Evolutionary conservation across 495 filamentous ascomycete genomes (phyloP), one percentile per base, ranked within the genome.

Genomic region (Aspergillus taichungensis): DNA sequence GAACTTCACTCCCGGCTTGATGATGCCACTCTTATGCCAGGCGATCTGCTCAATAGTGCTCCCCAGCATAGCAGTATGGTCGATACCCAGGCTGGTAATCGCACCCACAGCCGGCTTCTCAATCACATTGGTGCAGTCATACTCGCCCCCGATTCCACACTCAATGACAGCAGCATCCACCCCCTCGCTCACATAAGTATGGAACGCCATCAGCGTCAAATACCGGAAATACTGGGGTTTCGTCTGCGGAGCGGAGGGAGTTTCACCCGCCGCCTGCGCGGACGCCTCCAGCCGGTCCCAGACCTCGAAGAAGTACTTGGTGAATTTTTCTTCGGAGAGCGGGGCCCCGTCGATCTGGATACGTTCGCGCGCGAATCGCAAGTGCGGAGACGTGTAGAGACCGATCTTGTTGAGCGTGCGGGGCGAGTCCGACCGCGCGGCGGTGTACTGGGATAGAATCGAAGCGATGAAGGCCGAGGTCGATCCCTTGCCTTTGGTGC

Each of bases 21-120:
- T 83, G 41, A 97, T 91, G 9, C 92, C 92, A 9, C 78, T 86
- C 62, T 98, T 97, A 57, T 98, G 91, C 92, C 94, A 97, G 4
- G 94, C 91, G 48, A 98, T 98, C 51, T 90, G 75, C 39, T 89
- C 85, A 34, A 95, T 80, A 0, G 92, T 94, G 30, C 76, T 62
- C 10, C 92, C 92, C 30, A 98, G 75, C 58, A 88, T 70, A 11
- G 70, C 73, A 10, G 81, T 78, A 54, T 98, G 92, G 53, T 98
- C 94, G 50, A 98, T 94, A 6, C 88, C 92, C 18, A 98, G 69
- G 38, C 82, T 88, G 9, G 82, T 87, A 36, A 98, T 86, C 0
- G 82, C 89, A 3, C 76, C 76, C 2, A 79, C 85, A 10, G 78
- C 78, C 6, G 91, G 91, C 18, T 74, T 64, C 13, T 75, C 71